phyloP scores from a whole-genome alignment of 495 filamentous ascomycete genomes.

The Oleoguttula mirabilis region DNA sequence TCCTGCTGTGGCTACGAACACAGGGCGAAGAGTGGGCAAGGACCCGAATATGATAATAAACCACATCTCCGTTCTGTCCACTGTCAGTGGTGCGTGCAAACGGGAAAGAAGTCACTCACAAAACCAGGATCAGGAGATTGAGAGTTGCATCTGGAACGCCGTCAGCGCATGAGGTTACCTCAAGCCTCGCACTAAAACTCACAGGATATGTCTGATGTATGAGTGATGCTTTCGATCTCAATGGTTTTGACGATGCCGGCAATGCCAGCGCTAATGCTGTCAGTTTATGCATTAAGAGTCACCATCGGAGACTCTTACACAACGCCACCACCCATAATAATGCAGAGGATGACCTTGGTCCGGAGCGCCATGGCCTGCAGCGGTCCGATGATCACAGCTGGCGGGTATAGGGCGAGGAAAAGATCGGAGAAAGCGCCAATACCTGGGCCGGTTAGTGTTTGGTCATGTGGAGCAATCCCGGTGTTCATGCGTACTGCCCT shows the following conservation, averaged over 20 bases:
- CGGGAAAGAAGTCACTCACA: no score
- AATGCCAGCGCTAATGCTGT: not conserved
- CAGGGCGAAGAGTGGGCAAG: not conserved
- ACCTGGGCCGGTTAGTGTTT: not conserved
- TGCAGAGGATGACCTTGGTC: not conserved
- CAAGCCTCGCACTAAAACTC: no score
- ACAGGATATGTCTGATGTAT: slow-evolving; percentile 2
- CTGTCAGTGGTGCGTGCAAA: no score
- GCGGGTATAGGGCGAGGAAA: slow-evolving; percentile 5
- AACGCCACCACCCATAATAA: not conserved
- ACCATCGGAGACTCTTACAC: not conserved
- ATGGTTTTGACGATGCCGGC: slow-evolving; percentile 6
- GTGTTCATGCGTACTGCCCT: not conserved
- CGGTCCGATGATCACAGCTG: not conserved
- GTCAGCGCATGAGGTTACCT: no score
- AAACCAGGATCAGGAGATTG: not conserved
- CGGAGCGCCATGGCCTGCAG: not conserved
- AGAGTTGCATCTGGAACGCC: not conserved
- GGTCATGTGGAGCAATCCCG: not conserved
- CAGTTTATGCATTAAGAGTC: not conserved
- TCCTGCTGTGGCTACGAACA: not conserved
- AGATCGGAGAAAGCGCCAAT: slow-evolving; percentile 1
- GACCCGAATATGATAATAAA: slow-evolving; percentile 8
- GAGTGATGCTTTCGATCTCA: not conserved
- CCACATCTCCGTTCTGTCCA: slow-evolving; percentile 9